Evolutionary conservation across 2,329 filamentous ascomycete genomes (phyloP), one percentile per base, ranked within the genome.

Genomic region (Xylariomycetidae sp.): DNA sequence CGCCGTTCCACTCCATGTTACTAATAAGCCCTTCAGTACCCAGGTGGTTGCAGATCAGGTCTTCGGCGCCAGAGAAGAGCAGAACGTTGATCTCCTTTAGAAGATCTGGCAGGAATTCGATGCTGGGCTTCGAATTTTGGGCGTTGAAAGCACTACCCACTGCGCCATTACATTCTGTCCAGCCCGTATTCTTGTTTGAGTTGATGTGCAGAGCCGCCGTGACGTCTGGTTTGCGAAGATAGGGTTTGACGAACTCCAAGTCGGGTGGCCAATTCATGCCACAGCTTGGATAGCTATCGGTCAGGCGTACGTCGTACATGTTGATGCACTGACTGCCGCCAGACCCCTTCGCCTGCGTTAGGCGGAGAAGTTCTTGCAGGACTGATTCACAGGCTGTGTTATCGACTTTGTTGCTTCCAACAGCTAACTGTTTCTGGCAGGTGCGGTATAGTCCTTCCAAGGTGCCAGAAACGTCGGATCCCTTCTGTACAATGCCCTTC

Each of bases 251-350:
- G 31, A 74, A 57, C 29, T 63, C 61, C 52, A 98, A 70, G 62
- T 98, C 92, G 44, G 88, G 85, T 19, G 92, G 92, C 94, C 94
- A 98, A 65, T 88, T 90, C 89, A 95, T 95, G 47, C 92, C 92
- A 59, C 92, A 98, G 42, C 82, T 83, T 4, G 86, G 84, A 59
- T 77, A 88, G 6, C 66, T 67, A 60, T 98, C 92, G 44, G 71
- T 80, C 29, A 96, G 72, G 29, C 90, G 86, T 33, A 97, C 75
- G 58, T 99, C 92, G 61, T 99, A 99, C 87, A 97, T 96, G 65
- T 98, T 99, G 57, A 81, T 60, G 60, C 94, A 98, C 51, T 78
- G 59, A 13, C 59, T 51, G 26, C 74, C 58, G 31, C 71, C 69
- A 14, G 69, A 67, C 11, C 66, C 67, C 22, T 55, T 63, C 9